These are phyloP conservation scores for Lithocarpus polystachyus DNA, from an alignment of 306 rosid genomes.

Conservation along the genomic window DNA sequence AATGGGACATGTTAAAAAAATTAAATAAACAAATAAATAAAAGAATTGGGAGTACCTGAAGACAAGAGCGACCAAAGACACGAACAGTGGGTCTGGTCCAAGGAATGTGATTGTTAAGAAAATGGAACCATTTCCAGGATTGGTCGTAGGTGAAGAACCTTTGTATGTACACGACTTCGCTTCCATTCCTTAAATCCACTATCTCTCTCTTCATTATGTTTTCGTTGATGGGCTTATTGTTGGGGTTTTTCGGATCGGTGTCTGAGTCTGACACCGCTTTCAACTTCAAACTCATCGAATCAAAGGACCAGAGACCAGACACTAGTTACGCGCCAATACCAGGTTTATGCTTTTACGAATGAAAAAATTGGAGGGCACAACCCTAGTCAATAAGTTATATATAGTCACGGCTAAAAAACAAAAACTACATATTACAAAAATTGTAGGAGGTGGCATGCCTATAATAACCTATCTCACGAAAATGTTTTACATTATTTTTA, in stretches of 20 bases:
- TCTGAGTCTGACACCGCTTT: conserved; percentile 23
- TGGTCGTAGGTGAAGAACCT: conserved; percentile 51
- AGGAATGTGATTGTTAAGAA: conserved; percentile 57
- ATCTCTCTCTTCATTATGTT: conserved; percentile 32
- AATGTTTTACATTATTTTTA: too few relatives aligned
- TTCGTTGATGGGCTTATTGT: conserved; percentile 23
- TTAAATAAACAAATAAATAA: background rate
- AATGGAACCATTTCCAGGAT: conserved; percentile 78
- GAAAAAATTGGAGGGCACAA: background rate
- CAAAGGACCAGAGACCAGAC: background rate
- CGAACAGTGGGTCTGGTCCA: conserved; percentile 92
- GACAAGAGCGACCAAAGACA: conserved; percentile 64
- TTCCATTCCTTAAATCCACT: conserved; percentile 66
- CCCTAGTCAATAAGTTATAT: background rate
- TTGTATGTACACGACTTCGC: conserved; percentile 62
- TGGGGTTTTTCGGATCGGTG: conserved; percentile 16
- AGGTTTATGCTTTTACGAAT: background rate
- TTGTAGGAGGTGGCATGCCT: too few relatives aligned
- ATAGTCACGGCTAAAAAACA: too few relatives aligned
- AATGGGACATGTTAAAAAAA: too few relatives aligned
- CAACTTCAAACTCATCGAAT: conserved; percentile 49
- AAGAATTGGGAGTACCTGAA: conserved; percentile 52
- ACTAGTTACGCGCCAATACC: background rate
- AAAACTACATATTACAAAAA: too few relatives aligned
- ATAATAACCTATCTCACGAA: too few relatives aligned